A percentile compares a stretch with the other conserved stretches of the same genome.
Conservation (phyloP, 2,329 filamentous ascomycete genomes). For the Ophioceras dolichostomum region DNA sequence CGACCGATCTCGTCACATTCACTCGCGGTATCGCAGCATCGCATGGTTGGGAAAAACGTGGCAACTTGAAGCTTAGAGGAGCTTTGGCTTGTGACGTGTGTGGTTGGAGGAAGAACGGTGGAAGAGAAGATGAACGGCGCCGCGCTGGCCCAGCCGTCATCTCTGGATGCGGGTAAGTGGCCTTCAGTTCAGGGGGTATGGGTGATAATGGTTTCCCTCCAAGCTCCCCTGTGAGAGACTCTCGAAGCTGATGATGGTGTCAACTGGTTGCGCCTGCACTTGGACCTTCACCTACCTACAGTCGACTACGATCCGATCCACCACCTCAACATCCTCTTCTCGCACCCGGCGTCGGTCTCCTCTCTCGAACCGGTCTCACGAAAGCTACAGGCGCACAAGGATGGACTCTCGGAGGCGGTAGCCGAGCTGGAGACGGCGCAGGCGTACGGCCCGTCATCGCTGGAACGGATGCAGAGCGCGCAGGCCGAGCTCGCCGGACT, state of each 20-base stretch:
- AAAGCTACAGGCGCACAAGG: constrained; percentile 60
- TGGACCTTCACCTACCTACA: too few relatives aligned
- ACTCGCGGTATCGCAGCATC: too few relatives aligned
- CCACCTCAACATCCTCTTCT: constrained; percentile 88
- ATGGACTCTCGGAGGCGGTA: constrained; percentile 75
- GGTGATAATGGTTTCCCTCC: too few relatives aligned
- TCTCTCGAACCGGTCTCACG: constrained; percentile 65
- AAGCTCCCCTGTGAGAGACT: too few relatives aligned
- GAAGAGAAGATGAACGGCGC: constrained; percentile 8
- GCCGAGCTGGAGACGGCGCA: constrained; percentile 61
- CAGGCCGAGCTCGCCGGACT: constrained; percentile 81
- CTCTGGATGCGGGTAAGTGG: constrained; percentile 11
- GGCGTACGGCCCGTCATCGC: constrained; percentile 73
- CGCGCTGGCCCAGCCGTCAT: constrained; percentile 6
- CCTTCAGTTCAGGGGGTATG: too few relatives aligned
- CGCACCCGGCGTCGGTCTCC: constrained; percentile 72
- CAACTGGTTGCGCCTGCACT: too few relatives aligned
- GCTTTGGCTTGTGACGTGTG: too few relatives aligned
- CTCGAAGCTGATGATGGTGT: too few relatives aligned
- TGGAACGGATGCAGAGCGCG: constrained; percentile 82
- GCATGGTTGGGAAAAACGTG: too few relatives aligned
- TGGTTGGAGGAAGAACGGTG: too few relatives aligned
- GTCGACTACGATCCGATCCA: constrained; percentile 54
- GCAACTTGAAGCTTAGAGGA: too few relatives aligned
- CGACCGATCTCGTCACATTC: too few relatives aligned